Evolutionary conservation across 2,329 filamentous ascomycete species (phyloP), one percentile per base, ranked within the genome.

Genomic region (Talaromyces sp.): DNA sequence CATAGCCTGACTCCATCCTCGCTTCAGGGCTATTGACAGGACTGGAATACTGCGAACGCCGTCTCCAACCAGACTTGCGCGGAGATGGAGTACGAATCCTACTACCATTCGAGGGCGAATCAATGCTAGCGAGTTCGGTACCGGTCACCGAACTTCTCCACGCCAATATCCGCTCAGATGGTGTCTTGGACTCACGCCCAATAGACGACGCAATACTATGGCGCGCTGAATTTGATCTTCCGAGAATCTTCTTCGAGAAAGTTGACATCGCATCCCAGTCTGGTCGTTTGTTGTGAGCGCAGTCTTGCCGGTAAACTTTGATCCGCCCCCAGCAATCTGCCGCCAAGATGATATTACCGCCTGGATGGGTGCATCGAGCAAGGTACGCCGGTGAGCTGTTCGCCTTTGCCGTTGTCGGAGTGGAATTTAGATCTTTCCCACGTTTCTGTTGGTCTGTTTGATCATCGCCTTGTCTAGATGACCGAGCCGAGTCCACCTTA

Each of bases 301-400:
- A 97, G 70, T 99, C 94, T 72, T 97, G 93, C 19, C 94, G 84
- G 69, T 97, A 97, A 0, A 97, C 88, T 70, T 97, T 97, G 75
- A 99, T 94, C 25, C 85, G 84, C 36, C 94, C 94, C 0, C 85
- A 86, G 66, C 91, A 90, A 70, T 97, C 93, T 1, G 92, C 89
- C 0, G 93, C 96, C 52, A 97, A 84, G 57, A 99, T 87, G 62
- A 99, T 97, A 66, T 96, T 90, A 25, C 94, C 94, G 60, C 87
- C 86, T 13, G 79, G 77, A 69, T 99, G 94, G 15, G 81, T 82
- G 6, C 86, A 88, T 15, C 91, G 85, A 10, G 89, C 82, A 36
- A 92, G 74, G 66, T 95, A 96, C 0, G 87, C 84, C 0, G 91
- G 89, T 1, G 86, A 89, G 65, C 89, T 87, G 59, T 88, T 84